These are phyloP conservation scores for Saccharum officinarum DNA, from an alignment of 176 grass and related monocot species.

Conservation along the genomic window DNA sequence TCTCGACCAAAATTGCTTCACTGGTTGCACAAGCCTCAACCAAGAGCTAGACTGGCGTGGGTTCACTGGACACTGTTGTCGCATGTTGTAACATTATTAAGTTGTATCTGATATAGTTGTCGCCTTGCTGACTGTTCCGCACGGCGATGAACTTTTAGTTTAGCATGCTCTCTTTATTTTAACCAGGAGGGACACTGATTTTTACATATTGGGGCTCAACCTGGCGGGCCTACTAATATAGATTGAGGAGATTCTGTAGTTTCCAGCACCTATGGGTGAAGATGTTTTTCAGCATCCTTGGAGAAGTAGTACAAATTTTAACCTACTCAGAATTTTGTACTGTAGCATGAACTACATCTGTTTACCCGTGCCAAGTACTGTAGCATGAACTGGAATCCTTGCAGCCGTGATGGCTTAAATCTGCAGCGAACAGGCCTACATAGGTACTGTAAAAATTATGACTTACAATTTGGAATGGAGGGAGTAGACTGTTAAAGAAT, in stretches of 20 bases:
- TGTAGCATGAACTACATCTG: too few relatives aligned
- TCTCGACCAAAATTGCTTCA: constrained; percentile 64
- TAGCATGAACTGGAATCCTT: too few relatives aligned
- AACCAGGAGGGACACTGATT: background rate
- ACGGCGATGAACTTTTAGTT: background rate
- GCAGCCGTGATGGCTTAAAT: too few relatives aligned
- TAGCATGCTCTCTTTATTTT: background rate
- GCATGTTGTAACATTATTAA: constrained; percentile 19
- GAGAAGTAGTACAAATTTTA: background rate
- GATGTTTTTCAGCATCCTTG: background rate
- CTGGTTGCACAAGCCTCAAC: constrained; percentile 60
- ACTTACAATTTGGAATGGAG: too few relatives aligned
- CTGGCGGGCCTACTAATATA: background rate
- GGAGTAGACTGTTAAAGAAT: background rate
- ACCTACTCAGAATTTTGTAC: background rate
- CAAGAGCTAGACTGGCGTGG: constrained; percentile 50
- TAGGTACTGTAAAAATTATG: too few relatives aligned
- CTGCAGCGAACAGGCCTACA: too few relatives aligned
- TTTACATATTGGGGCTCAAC: background rate
- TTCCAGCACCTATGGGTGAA: background rate
- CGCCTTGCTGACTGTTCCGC: background rate
- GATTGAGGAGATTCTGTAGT: background rate
- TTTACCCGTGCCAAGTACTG: too few relatives aligned
- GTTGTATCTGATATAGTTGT: background rate
- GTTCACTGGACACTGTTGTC: background rate